Percentiles rank a stretch among this genome's conserved stretches.
phyloP scores from a whole-genome alignment of 805 yeast genomes.

The Lipomyces orientalis region DNA sequence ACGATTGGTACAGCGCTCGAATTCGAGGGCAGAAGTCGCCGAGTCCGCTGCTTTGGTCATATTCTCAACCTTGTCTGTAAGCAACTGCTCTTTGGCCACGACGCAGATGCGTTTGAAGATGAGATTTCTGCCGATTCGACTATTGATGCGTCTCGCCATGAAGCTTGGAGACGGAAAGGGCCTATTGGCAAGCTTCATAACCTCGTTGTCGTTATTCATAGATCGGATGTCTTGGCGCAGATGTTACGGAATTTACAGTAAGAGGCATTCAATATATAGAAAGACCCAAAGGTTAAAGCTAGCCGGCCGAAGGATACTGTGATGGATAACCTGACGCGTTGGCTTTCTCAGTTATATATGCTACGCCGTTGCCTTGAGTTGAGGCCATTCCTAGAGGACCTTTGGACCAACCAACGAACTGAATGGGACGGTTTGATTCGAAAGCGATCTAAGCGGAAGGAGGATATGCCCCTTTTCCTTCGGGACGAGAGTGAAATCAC shows the following conservation, averaged over 20 bases:
- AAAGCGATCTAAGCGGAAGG: slow-evolving; percentile 8
- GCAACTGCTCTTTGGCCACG: too few species aligned
- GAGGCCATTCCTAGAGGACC: slow-evolving; percentile 4
- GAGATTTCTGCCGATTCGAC: slow-evolving; percentile 5
- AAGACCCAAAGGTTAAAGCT: slow-evolving; percentile 4
- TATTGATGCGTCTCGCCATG: slow-evolving; percentile 4
- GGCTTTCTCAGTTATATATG: background rate
- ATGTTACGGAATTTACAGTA: slow-evolving; percentile 2
- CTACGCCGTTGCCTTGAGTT: slow-evolving; percentile 7
- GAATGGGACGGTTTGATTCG: slow-evolving; percentile 5
- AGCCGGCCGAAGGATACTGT: too few species aligned
- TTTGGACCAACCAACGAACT: slow-evolving; percentile 4
- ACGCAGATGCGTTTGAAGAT: too few species aligned
- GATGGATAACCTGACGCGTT: slow-evolving; percentile 5
- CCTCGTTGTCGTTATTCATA: slow-evolving; percentile 7
- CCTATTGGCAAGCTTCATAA: background rate
- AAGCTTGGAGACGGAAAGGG: slow-evolving; percentile 9
- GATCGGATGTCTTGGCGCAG: slow-evolving; percentile 7
- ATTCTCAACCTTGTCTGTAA: too few species aligned
- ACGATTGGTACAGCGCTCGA: too few species aligned
- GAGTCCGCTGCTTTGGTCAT: too few species aligned
- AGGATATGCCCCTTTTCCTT: slow-evolving; percentile 4
- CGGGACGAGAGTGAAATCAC: background rate
- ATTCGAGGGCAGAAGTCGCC: too few species aligned
- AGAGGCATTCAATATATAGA: slow-evolving; percentile 5